These are phyloP conservation scores for Curvularia spicifera DNA, from an alignment of 2,329 filamentous ascomycete species.

Conservation along the genomic window DNA sequence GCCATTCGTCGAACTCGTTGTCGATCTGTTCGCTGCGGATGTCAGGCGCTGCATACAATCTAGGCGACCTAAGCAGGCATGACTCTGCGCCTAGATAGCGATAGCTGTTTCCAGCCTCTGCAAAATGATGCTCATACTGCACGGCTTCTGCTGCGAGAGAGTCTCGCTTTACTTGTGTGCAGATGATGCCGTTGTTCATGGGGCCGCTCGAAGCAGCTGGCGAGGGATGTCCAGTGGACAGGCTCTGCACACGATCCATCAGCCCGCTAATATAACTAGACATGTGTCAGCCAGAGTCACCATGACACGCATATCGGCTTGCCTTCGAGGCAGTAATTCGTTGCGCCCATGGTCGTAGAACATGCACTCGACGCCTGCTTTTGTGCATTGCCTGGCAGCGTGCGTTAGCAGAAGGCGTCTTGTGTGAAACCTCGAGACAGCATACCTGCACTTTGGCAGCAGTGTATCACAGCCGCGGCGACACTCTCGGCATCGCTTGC, in stretches of 20 bases:
- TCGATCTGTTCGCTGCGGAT: constrained; percentile 24
- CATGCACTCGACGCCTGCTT: constrained; percentile 45
- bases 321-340: constrained; percentile 41
- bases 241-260: constrained; percentile 45
- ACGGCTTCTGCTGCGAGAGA: constrained; percentile 20
- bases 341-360: constrained; percentile 46
- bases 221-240: constrained; percentile 29
- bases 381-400: constrained; percentile 43
- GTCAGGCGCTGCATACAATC: constrained; percentile 28
- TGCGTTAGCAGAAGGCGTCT: constrained; percentile 14
- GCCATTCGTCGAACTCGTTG: constrained; percentile 36
- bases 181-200: constrained; percentile 16
- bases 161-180: constrained; percentile 22
- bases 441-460: constrained; percentile 45
- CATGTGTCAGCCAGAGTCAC: constrained; percentile 16
- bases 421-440: constrained; percentile 3
- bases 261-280: constrained; percentile 46
- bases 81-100: constrained; percentile 46
- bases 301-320: constrained; percentile 6
- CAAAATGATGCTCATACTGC: constrained; percentile 45
- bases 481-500: constrained; percentile 46
- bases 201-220: constrained; percentile 27
- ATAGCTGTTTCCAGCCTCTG: constrained; percentile 41
- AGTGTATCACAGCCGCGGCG: constrained; percentile 47
- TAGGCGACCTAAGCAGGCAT: constrained; percentile 42